Evolutionary conservation across 768 basidiomycete genomes (phyloP).

Genomic region (Suillus sp.): DNA sequence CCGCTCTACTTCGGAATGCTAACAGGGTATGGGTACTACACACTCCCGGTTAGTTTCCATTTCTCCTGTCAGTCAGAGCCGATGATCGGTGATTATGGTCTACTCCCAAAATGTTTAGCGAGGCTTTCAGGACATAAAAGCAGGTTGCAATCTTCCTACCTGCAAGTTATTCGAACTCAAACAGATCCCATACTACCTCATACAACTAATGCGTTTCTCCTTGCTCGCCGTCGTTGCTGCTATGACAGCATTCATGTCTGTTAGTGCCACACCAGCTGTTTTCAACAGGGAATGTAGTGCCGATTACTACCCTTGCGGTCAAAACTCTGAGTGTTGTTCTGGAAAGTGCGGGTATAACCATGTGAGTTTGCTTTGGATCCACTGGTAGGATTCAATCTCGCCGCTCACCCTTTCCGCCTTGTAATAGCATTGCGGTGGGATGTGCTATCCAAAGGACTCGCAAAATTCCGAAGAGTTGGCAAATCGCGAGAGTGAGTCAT

Average conservation of each 20-base stretch:
- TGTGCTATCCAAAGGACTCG: neutral
- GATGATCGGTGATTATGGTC: neutral
- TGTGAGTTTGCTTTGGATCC: neutral
- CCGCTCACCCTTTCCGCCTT: neutral
- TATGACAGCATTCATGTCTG: neutral
- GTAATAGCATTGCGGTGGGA: neutral
- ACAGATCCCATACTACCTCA: neutral
- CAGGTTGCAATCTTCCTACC: neutral
- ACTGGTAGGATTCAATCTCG: neutral
- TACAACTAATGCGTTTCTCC: neutral
- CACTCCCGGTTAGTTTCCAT: no score
- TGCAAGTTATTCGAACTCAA: neutral
- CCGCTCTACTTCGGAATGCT: no score
- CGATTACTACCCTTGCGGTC: neutral
- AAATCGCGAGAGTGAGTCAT: neutral
- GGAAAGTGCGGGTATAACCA: neutral
- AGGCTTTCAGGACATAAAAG: neutral
- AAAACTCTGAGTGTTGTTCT: neutral
- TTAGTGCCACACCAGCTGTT: neutral
- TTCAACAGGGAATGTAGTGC: neutral
- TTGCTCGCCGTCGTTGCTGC: neutral
- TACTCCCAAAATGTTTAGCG: neutral
- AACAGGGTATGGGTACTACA: no score
- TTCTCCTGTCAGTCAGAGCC: neutral
- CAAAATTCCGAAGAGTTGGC: neutral